phyloP scores from a whole-genome alignment of 1,284 basidiomycete species.

The Cryptococcus floricola region DNA sequence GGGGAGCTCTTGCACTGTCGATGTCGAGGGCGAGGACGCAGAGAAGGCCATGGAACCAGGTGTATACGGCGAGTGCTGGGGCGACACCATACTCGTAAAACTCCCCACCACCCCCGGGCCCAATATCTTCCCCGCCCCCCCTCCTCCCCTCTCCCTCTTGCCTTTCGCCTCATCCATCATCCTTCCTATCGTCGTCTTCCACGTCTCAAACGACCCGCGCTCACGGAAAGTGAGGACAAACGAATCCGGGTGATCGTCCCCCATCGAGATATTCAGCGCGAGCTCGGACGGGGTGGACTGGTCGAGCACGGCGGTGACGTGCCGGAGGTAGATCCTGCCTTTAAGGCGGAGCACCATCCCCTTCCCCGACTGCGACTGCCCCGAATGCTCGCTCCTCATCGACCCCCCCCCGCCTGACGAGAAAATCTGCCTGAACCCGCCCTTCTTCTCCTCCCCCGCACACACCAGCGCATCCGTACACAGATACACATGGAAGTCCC shows the following conservation, averaged over 20 bases:
- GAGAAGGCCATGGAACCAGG: too few relatives aligned
- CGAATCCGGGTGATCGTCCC: slow-evolving; percentile 70
- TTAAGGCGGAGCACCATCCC: slow-evolving; percentile 77
- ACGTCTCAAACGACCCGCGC: slow-evolving; percentile 77
- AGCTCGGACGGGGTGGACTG: slow-evolving; percentile 72
- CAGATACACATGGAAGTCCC: slow-evolving; percentile 91
- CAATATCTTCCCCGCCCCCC: slow-evolving; percentile 10
- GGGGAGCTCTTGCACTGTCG: slow-evolving; percentile 8
- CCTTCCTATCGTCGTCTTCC: slow-evolving; percentile 72
- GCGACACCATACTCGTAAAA: not conserved
- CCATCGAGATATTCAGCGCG: slow-evolving; percentile 86
- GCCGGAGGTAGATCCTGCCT: slow-evolving; percentile 88
- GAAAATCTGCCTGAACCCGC: slow-evolving; percentile 47
- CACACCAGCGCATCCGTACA: slow-evolving; percentile 96
- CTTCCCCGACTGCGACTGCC: slow-evolving; percentile 53
- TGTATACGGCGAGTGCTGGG: too few relatives aligned
- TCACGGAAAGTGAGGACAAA: slow-evolving; percentile 94
- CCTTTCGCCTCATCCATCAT: slow-evolving; percentile 54
- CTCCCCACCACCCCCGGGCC: not conserved
- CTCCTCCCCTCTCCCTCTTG: slow-evolving; percentile 21
- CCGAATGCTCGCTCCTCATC: slow-evolving; percentile 13
- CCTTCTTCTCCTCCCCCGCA: slow-evolving; percentile 88
- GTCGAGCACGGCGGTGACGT: slow-evolving; percentile 81
- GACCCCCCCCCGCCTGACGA: slow-evolving; percentile 22
- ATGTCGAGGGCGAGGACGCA: not conserved